phyloP scores from a whole-genome alignment of 257 asterid species.

The Linaria vulgaris region DNA sequence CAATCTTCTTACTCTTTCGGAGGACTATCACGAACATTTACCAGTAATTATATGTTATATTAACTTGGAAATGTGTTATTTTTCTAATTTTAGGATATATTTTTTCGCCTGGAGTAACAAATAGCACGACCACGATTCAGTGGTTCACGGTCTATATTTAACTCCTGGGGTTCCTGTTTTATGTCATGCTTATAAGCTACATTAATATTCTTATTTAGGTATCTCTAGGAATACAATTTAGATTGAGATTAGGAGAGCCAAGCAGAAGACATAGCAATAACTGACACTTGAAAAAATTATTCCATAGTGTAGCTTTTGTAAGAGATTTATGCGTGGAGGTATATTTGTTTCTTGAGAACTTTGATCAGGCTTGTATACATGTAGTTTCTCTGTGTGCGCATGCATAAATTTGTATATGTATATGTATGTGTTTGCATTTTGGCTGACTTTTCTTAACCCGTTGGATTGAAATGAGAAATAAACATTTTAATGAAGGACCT shows the following conservation, averaged over 20 bases:
- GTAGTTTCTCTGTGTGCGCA: not conserved
- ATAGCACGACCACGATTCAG: not conserved
- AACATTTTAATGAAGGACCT: too few relatives aligned
- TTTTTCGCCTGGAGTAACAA: not conserved
- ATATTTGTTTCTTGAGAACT: not conserved
- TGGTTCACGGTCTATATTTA: not conserved
- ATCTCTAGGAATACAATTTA: not conserved
- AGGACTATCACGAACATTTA: not conserved
- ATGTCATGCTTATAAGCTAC: not conserved
- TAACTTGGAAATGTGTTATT: not conserved
- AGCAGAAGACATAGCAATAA: not conserved
- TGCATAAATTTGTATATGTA: not conserved
- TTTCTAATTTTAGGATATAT: not conserved
- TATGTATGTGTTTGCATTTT: too few relatives aligned
- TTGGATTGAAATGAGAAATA: too few relatives aligned
- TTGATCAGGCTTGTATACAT: not conserved
- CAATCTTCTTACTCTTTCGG: not conserved
- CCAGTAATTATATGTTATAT: too few relatives aligned
- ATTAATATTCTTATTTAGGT: not conserved
- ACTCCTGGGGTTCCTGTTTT: not conserved
- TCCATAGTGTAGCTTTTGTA: not conserved
- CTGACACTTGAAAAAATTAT: not conserved
- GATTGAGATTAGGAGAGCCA: not conserved
- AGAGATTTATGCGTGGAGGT: not conserved
- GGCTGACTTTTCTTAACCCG: too few relatives aligned